Percentiles rank a stretch among this genome's conserved stretches.
Evolutionary conservation across 108 stramenopile genomes (phyloP).

Genomic region (Conticribra weissflogii): DNA sequence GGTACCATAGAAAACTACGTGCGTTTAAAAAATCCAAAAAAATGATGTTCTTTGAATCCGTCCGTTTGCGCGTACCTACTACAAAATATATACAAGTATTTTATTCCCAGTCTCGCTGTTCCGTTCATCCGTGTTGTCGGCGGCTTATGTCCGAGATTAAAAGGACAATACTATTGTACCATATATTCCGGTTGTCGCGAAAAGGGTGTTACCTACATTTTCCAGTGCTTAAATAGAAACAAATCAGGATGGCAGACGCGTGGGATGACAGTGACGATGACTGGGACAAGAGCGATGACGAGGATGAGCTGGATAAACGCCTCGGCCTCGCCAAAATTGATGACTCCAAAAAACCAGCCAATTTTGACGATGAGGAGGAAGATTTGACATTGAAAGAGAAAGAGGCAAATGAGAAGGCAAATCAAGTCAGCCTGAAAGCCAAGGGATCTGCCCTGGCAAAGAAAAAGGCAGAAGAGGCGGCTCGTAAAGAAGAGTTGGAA

Average conservation of each 20-base stretch:
- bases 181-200: too few species aligned
- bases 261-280: conserved; percentile 93
- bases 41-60: too few species aligned
- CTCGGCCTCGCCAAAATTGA: conserved; percentile 62
- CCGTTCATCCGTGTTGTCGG: too few species aligned
- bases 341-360: conserved; percentile 32
- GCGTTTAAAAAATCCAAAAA: too few species aligned
- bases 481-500: conserved; percentile 71
- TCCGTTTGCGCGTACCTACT: too few species aligned
- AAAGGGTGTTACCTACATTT: too few species aligned
- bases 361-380: conserved; percentile 88
- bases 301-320: conserved; percentile 75
- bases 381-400: conserved; percentile 88
- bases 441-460: conserved; percentile 87
- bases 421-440: conserved; percentile 55
- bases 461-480: conserved; percentile 76
- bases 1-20: too few species aligned
- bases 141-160: too few species aligned
- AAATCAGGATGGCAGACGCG: conserved; percentile 68
- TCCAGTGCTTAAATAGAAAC: too few species aligned
- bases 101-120: too few species aligned
- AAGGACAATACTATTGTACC: too few species aligned
- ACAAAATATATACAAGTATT: too few species aligned
- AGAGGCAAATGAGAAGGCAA: conserved; percentile 51
- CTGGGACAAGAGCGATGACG: conserved; percentile 86